A percentile compares a stretch with the other conserved stretches of the same genome.
Evolutionary conservation across 2,329 filamentous ascomycete genomes (phyloP).

Genomic region (Ophiostoma angusticollis): DNA sequence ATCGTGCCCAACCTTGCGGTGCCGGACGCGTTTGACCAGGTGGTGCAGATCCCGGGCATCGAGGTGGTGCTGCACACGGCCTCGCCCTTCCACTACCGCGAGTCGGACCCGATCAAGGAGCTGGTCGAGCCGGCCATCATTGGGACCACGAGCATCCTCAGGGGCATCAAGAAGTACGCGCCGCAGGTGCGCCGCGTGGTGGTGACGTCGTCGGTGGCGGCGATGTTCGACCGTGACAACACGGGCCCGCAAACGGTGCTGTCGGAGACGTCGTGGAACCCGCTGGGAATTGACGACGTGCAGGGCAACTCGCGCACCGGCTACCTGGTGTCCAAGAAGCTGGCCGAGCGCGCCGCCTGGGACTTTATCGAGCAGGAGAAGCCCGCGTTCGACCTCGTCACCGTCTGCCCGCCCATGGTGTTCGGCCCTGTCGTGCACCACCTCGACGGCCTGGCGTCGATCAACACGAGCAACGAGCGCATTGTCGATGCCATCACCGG

Average conservation of each 20-base stretch:
- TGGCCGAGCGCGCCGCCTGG: conserved; percentile 40
- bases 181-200: conserved; percentile 58
- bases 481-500: conserved; percentile 34
- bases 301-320: conserved; percentile 23
- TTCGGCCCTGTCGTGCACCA: conserved; percentile 39
- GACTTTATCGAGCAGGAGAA: conserved; percentile 32
- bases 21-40: conserved; percentile 59
- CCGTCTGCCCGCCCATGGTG: conserved; percentile 42
- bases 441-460: conserved; percentile 28
- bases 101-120: conserved; percentile 36
- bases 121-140: conserved; percentile 45
- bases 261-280: conserved; percentile 37
- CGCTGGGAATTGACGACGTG: conserved; percentile 29
- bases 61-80: conserved; percentile 49
- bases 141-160: conserved; percentile 56
- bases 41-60: conserved; percentile 35
- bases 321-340: conserved; percentile 41
- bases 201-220: conserved; percentile 43
- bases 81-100: conserved; percentile 44
- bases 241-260: conserved; percentile 26
- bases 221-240: conserved; percentile 31
- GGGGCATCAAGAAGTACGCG: conserved; percentile 48
- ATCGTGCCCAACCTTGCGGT: conserved; percentile 70
- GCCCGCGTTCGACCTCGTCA: conserved; percentile 37
- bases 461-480: conserved; percentile 24